Evolutionary conservation across 192 early-diverging fungal genomes (phyloP).

Genomic region (Podila minutissima): DNA sequence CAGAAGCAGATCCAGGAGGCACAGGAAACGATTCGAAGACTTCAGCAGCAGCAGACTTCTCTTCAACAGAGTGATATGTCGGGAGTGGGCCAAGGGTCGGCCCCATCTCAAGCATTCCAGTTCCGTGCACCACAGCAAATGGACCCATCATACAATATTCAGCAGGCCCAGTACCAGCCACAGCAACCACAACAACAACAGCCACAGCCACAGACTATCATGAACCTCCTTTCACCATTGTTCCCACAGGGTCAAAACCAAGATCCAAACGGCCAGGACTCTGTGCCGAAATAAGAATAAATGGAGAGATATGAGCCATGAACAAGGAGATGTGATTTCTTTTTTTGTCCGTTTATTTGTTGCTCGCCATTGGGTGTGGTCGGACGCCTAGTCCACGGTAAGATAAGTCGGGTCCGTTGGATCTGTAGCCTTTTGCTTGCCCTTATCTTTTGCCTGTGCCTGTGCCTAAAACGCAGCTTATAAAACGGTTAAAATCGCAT

Average conservation of each 20-base stretch:
- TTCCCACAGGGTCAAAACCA: constrained; percentile 19
- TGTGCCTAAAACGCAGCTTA: not conserved
- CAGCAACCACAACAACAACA: constrained; percentile 13
- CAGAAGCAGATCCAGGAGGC: constrained; percentile 48
- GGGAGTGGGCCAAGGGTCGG: not conserved
- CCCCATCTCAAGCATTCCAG: constrained; percentile 1
- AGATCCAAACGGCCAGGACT: constrained; percentile 10
- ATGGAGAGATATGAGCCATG: too few species aligned
- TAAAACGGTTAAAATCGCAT: too few species aligned
- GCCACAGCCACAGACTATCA: constrained; percentile 9
- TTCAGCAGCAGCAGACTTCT: constrained; percentile 39
- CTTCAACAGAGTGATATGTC: constrained; percentile 21
- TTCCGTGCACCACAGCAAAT: constrained; percentile 5
- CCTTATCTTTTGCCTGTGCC: not conserved
- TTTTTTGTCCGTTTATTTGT: too few species aligned
- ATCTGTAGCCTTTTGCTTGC: not conserved
- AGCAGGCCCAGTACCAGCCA: constrained; percentile 14
- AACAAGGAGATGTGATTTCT: too few species aligned
- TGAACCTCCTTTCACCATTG: constrained; percentile 27
- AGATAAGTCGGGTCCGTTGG: not conserved
- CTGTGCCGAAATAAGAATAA: constrained; percentile 12
- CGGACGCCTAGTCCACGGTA: not conserved
- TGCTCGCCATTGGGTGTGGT: too few species aligned
- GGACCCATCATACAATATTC: constrained; percentile 14
- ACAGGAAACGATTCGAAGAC: constrained; percentile 36